Conservation (phyloP, 73 alveolate species). For the Paramecium biaurelia region DNA sequence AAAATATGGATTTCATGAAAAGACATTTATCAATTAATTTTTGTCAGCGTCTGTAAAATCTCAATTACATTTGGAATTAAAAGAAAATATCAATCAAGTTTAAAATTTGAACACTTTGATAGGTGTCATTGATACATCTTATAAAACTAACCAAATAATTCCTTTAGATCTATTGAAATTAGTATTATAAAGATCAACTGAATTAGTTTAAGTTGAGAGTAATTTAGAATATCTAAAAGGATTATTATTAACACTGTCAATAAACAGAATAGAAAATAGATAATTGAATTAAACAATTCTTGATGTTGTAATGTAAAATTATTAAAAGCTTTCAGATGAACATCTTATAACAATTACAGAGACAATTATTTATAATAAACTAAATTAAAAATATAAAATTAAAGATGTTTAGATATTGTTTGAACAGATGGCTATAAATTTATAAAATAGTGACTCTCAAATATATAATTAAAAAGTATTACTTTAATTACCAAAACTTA, state of each 20-base stretch:
- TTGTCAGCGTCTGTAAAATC: neutral
- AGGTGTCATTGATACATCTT: neutral
- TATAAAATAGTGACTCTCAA: neutral
- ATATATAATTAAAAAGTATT: neutral
- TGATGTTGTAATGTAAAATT: neutral
- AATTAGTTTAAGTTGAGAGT: neutral
- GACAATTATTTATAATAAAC: conserved; percentile 1
- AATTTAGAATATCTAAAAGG: conserved; percentile 37
- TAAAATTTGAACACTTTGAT: neutral
- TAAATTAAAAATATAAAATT: neutral
- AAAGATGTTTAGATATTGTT: neutral
- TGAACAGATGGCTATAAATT: conserved; percentile 3
- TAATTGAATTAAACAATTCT: neutral
- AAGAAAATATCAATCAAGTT: neutral
- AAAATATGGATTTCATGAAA: conserved; percentile 25
- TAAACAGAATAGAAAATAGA: conserved; percentile 35
- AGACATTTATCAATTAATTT: neutral
- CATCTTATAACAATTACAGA: conserved; percentile 37
- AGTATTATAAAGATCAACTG: neutral
- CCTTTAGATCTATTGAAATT: neutral
- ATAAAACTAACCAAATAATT: neutral
- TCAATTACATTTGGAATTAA: neutral
- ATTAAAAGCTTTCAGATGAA: neutral
- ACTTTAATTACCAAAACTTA: conserved; percentile 13
- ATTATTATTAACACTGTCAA: neutral